These are phyloP conservation scores for Prunus dulcis DNA, from an alignment of 306 rosid species.

Conservation along the genomic window DNA sequence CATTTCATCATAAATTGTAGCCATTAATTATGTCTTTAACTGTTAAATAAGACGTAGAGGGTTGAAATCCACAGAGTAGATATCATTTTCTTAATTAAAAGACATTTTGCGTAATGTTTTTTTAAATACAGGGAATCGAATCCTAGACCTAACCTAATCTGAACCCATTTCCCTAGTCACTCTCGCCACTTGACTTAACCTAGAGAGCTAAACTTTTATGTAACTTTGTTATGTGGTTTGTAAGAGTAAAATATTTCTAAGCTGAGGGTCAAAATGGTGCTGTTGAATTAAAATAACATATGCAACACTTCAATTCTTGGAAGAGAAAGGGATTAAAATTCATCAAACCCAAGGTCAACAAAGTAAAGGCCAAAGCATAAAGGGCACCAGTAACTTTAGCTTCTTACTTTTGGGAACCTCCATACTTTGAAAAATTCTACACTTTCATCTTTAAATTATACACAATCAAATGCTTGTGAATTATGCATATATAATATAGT, in stretches of 20 bases:
- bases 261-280: neutral
- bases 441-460: neutral
- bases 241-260: neutral
- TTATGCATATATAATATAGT: neutral
- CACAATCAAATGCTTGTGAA: neutral
- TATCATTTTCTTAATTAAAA: too few species aligned
- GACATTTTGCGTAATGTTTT: too few species aligned
- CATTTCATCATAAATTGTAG: neutral
- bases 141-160: too few species aligned
- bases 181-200: too few species aligned
- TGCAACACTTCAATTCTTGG: conserved; percentile 16
- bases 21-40: neutral
- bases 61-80: too few species aligned
- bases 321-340: neutral
- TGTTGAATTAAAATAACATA: neutral
- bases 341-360: conserved; percentile 28
- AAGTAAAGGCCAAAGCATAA: conserved; percentile 32
- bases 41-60: too few species aligned
- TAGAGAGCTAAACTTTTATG: neutral
- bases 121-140: too few species aligned
- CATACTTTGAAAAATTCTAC: conserved; percentile 16
- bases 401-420: conserved; percentile 26
- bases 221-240: neutral
- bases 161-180: too few species aligned
- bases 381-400: conserved; percentile 28